Base-by-base conservation (phyloP, 2,329 filamentous ascomycete species). In the Hymenoscyphus occultus region DNA sequence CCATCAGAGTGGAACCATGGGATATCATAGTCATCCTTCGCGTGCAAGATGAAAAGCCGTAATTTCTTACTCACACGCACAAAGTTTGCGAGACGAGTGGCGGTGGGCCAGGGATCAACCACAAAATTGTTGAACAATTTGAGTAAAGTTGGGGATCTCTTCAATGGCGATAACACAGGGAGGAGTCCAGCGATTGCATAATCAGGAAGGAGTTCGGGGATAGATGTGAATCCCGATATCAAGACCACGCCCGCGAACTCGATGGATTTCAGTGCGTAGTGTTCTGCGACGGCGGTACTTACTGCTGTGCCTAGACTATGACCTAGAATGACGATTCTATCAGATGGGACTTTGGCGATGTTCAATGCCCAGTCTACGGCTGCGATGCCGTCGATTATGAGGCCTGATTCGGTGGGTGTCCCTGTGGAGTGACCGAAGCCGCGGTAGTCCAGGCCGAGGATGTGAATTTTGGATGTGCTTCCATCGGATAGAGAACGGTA, bases 291-390 rank as follows among this genome's bases (percentile, higher is more conserved):
- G 2, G 87, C 93, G 57, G 88, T 84, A 5, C 89, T 87, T 1
- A 97, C 91, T 0, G 91, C 93, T 0, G 94, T 97, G 31, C 94
- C 94, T 0, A 98, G 83, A 72, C 90, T 95, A 72, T 97, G 93
- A 19, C 93, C 94, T 2, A 96, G 80, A 35, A 97, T 81, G 2
- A 94, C 86, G 68, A 97, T 95, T 32, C 87, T 87, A 48, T 84
- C 83, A 0, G 92, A 79, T 0, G 90, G 82, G 19, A 97, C 82
- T 0, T 84, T 80, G 14, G 88, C 86, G 1, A 83, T 79, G 22
- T 85, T 79, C 45, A 92, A 81, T 10, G 90, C 86, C 80, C 90
- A 96, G 66, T 92, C 83, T 2, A 96, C 81, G 2, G 92, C 79
- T 0, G 92, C 82, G 3, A 90, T 81, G 16, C 89, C 92, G 74